Base-by-base conservation (phyloP, 495 filamentous ascomycete species). In the Amphirosellinia nigrospora region DNA sequence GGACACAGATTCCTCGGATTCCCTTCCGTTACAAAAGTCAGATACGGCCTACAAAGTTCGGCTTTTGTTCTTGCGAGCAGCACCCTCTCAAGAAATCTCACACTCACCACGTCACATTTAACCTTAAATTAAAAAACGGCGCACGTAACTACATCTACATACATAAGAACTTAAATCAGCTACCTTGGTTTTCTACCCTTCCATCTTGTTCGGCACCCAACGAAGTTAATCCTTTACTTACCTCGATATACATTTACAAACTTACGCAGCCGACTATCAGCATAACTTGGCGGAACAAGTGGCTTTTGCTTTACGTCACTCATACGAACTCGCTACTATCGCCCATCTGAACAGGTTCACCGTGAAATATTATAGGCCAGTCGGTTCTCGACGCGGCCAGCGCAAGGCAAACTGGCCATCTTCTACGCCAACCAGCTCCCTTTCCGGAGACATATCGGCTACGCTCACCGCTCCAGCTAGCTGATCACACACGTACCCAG, bases 361-460 rank as follows among this genome's bases (percentile, higher is more conserved):
- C 39, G 30, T 32, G 65, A 66, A 64, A 68, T 68, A 53, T 67
- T 63, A 50, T 69, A 60, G 72, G 69, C 77, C 72, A 71, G 70
- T 73, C 66, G 74, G 28, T 64, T 64, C 50, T 70, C 74, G 71
- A 64, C 73, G 73, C 72, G 66, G 75, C 72, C 67, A 70, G 69
- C 63, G 73, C 71, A 71, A 76, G 72, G 68, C 83, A 90, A 89
- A 77, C 86, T 89, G 87, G 88, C 87, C 82, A 80, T 84, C 75
- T 70, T 80, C 71, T 86, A 88, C 81, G 83, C 81, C 85, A 82
- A 70, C 83, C 82, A 75, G 84, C 86, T 80, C 83, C 88, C 76
- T 87, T 87, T 80, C 87, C 86, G 79, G 82, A 82, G 82, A 82
- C 83, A 80, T 82, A 85, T 82, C 86, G 85, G 83, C 81, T 75